These are phyloP conservation scores for Zanthoxylum bungeanum DNA, from an alignment of 345 rosid genomes.

Conservation along the genomic window DNA sequence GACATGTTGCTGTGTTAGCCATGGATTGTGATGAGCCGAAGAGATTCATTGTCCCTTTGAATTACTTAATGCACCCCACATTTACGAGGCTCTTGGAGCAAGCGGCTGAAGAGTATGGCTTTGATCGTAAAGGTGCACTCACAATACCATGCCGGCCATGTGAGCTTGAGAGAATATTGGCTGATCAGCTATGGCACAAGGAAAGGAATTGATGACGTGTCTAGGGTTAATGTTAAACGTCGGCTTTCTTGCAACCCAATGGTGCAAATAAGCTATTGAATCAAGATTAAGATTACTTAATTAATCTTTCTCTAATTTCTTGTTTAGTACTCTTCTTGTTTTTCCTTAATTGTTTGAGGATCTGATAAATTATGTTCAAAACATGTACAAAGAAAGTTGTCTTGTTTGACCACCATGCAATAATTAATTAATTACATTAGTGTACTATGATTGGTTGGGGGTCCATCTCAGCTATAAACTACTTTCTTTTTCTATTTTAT, in stretches of 20 bases:
- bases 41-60: slow-evolving; percentile 55
- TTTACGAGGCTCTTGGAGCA: slow-evolving; percentile 40
- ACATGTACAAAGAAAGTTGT: no score
- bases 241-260: neutral
- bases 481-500: no score
- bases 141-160: slow-evolving; percentile 39
- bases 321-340: neutral
- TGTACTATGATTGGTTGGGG: no score
- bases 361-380: no score
- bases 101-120: slow-evolving; percentile 55
- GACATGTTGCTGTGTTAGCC: slow-evolving; percentile 65
- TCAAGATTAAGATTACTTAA: neutral
- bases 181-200: no score
- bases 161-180: slow-evolving; percentile 39
- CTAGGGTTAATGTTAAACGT: neutral
- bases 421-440: no score
- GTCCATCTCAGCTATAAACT: no score
- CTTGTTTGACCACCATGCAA: no score
- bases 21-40: slow-evolving; percentile 43
- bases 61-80: slow-evolving; percentile 43
- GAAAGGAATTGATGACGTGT: neutral
- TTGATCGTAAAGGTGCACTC: slow-evolving; percentile 40
- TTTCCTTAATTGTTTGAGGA: no score
- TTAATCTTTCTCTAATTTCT: neutral
- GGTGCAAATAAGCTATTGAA: neutral